Evolutionary conservation across 768 basidiomycete species (phyloP), one percentile per base, ranked within the genome.

Genomic region (Phallus indusiatus): DNA sequence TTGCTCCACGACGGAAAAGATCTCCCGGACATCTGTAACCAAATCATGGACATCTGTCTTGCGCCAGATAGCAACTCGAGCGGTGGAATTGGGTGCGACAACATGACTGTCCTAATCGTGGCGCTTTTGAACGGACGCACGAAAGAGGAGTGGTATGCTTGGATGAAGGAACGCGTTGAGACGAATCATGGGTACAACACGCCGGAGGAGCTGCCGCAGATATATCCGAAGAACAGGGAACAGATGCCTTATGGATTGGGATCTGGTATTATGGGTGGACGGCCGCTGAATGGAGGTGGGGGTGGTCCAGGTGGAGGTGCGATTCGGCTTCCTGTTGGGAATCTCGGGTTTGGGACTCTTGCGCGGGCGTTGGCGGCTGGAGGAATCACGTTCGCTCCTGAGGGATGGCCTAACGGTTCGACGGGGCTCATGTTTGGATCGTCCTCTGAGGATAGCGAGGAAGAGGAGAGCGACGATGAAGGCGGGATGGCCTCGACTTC

Each of bases 41-140:
- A 83, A 67, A 84, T 97, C 64, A 95, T 94, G 72, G 88, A 91
- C 60, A 86, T 88, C 64, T 98, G 96, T 67, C 79, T 97, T 51
- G 94, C 96, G 21, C 94, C 94, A 1, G 93, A 96, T 69, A 90
- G 90, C 1, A 86, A 87, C 21, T 88, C 88, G 36, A 90, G 90
- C 52, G 83, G 84, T 48, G 96, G 96, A 12, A 90, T 97, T 63
- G 96, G 96, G 18, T 97, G 95, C 70, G 96, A 99, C 75, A 98
- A 99, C 75, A 99, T 99, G 96, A 99, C 96, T 0, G 76, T 96
- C 53, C 79, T 97, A 64, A 82, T 99, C 55, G 81, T 98, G 59
- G 96, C 91, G 7, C 71, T 99, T 49, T 79, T 94, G 34, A 81
- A 88, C 62, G 94, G 90, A 46, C 83, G 84, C 61, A 89, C 91